Conservation (phyloP, 2,329 filamentous ascomycete genomes). For the Alternaria alternata region DNA sequence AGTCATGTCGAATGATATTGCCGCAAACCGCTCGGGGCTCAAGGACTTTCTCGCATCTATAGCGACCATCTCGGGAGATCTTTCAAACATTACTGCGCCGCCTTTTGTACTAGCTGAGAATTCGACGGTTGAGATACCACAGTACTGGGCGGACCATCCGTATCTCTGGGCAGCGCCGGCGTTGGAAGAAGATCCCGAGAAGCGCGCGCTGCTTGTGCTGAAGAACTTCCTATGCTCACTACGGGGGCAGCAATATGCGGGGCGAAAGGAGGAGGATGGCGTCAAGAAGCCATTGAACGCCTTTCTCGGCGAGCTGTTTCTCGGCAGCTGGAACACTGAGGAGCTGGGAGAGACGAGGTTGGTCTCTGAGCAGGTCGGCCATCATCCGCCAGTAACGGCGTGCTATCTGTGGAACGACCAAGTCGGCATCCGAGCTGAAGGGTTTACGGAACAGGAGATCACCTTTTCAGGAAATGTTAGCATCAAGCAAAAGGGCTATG, state of each 20-base stretch:
- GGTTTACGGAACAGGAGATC: constrained; percentile 58
- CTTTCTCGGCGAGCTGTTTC: constrained; percentile 59
- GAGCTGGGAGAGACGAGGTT: constrained; percentile 52
- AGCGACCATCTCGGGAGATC: constrained; percentile 56
- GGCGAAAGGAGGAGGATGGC: constrained; percentile 52
- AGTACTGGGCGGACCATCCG: constrained; percentile 58
- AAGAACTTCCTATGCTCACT: constrained; percentile 60
- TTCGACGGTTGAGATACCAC: constrained; percentile 57
- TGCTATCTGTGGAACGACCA: constrained; percentile 58
- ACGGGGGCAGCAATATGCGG: constrained; percentile 59
- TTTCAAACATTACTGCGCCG: constrained; percentile 58
- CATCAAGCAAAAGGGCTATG: constrained; percentile 58
- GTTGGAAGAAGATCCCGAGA: constrained; percentile 49
- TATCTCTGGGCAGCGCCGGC: constrained; percentile 58
- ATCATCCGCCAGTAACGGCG: constrained; percentile 58
- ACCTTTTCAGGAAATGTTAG: constrained; percentile 56
- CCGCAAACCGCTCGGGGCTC: constrained; percentile 40
- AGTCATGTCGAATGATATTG: constrained; percentile 31
- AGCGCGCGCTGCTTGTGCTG: constrained; percentile 56
- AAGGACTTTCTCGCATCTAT: constrained; percentile 51
- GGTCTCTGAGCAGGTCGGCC: constrained; percentile 57
- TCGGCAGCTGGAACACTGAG: constrained; percentile 46
- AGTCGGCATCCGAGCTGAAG: constrained; percentile 54
- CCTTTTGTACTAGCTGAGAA: constrained; percentile 57
- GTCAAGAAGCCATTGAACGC: constrained; percentile 62